phyloP scores from a whole-genome alignment of 179 eudicot species.

The Carnegiea gigantea region DNA sequence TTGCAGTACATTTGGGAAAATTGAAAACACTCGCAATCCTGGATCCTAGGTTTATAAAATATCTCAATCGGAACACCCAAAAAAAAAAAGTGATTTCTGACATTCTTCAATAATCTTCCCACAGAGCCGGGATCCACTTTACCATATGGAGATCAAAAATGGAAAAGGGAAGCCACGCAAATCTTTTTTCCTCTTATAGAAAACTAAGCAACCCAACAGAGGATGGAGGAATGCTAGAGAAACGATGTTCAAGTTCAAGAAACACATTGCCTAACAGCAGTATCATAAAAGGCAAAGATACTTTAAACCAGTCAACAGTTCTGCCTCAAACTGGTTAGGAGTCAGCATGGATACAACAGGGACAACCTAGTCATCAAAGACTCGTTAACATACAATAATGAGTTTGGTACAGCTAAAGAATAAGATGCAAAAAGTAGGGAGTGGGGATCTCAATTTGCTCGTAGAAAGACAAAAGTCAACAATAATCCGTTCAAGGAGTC shows the following conservation, averaged over 20 bases:
- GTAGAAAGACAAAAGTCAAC: background rate
- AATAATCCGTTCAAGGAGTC: background rate
- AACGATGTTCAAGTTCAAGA: conserved; percentile 8
- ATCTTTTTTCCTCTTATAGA: background rate
- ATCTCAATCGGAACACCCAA: background rate
- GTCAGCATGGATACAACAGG: conserved; percentile 98
- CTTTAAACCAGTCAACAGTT: conserved; percentile 81
- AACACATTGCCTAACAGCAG: background rate
- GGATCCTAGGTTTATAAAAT: background rate
- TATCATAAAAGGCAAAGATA: conserved; percentile 26
- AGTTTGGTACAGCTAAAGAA: background rate
- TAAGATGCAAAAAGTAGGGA: background rate
- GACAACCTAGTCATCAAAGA: conserved; percentile 61
- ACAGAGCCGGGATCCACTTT: background rate
- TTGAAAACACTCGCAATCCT: background rate
- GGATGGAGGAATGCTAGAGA: background rate
- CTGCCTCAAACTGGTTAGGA: conserved; percentile 98
- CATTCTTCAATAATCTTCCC: background rate
- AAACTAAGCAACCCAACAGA: conserved; percentile 6
- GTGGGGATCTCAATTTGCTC: no score
- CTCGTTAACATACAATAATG: conserved; percentile 10
- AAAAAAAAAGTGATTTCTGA: background rate
- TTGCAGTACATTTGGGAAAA: background rate
- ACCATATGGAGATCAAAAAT: background rate
- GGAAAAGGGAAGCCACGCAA: background rate